Evolutionary conservation across 192 early-diverging fungal species (phyloP).

Genomic region (Rhizophagus clarus): DNA sequence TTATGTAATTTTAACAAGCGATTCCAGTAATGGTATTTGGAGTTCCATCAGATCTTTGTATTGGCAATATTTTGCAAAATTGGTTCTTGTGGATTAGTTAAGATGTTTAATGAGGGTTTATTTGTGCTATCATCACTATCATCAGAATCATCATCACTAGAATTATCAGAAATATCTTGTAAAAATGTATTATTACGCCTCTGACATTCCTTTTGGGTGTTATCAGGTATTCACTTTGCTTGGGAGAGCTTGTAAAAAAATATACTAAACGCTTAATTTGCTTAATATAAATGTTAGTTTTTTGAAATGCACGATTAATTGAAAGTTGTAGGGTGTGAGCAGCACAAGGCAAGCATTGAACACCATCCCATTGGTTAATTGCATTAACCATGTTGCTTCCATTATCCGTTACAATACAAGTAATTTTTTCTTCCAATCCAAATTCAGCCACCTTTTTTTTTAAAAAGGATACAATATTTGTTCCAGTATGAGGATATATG

Average conservation of each 20-base stretch:
- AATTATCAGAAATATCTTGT: not conserved
- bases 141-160: not conserved
- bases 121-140: too few relatives aligned
- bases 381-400: too few relatives aligned
- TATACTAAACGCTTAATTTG: not conserved
- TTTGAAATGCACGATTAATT: conserved; percentile 2
- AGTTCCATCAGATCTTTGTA: not conserved
- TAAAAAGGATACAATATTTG: conserved; percentile 6
- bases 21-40: conserved; percentile 3
- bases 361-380: not conserved
- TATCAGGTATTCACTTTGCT: not conserved
- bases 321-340: not conserved
- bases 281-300: conserved; percentile 1
- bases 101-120: too few relatives aligned
- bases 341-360: not conserved
- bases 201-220: not conserved
- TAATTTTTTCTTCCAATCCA: not conserved
- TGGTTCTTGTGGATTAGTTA: not conserved
- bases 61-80: not conserved
- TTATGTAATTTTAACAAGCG: not conserved
- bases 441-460: conserved; percentile 4
- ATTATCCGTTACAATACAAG: not conserved
- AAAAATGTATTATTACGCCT: not conserved
- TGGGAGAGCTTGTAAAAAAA: not conserved
- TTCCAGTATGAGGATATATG: not conserved